Conservation (phyloP, 257 asterid genomes). For the Petrea volubilis region DNA sequence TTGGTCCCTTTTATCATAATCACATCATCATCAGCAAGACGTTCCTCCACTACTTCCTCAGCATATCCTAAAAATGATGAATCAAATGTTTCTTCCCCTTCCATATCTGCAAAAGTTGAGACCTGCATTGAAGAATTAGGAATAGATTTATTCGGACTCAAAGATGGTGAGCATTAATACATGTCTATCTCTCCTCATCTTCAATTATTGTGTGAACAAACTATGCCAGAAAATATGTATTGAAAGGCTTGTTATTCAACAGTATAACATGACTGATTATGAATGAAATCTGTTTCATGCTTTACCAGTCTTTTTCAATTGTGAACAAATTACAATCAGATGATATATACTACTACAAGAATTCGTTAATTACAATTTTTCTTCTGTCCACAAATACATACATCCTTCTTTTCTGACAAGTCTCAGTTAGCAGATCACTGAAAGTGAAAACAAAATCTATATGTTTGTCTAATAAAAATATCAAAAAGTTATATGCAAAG, state of each 20-base stretch:
- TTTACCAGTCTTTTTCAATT: neutral
- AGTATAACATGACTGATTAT: too few relatives aligned
- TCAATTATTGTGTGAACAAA: too few relatives aligned
- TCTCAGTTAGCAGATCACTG: constrained; percentile 2
- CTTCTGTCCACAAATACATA: neutral
- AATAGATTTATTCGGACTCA: neutral
- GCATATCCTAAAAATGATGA: constrained; percentile 79
- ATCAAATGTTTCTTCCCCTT: constrained; percentile 95
- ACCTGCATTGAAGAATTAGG: constrained; percentile 45
- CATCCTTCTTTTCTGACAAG: neutral
- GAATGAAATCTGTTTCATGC: neutral
- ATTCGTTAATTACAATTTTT: neutral
- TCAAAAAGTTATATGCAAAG: neutral
- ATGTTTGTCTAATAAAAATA: neutral
- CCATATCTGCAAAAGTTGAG: constrained; percentile 94
- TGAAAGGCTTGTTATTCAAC: too few relatives aligned
- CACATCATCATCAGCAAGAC: constrained; percentile 88
- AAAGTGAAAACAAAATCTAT: neutral
- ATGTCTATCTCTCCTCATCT: neutral
- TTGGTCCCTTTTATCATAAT: constrained; percentile 90
- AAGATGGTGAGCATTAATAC: neutral
- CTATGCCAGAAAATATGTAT: too few relatives aligned
- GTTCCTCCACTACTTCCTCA: constrained; percentile 93
- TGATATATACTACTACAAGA: neutral
- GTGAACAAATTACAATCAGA: neutral